Percentiles rank a stretch among this genome's conserved stretches.
These are phyloP conservation scores for Stellera chamaejasme DNA, from an alignment of 345 rosid genomes.

Conservation along the genomic window DNA sequence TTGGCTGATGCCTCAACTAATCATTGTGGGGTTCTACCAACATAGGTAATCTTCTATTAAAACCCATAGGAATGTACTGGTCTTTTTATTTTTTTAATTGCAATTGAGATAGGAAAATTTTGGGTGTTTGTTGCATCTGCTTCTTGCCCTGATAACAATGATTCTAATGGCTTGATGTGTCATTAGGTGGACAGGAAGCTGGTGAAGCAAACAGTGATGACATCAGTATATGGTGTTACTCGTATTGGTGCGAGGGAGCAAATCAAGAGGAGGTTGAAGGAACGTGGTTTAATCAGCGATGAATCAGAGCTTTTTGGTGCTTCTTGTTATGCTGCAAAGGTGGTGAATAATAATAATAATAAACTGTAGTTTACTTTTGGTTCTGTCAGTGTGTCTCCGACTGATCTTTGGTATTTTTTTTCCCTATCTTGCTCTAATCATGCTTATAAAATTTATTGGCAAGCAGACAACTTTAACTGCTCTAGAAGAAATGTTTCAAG, in stretches of 20 bases:
- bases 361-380: neutral
- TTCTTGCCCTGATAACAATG: constrained; percentile 12
- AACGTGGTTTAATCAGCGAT: constrained; percentile 56
- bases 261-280: constrained; percentile 87
- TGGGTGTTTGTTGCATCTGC: neutral
- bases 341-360: constrained; percentile 18
- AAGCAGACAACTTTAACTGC: constrained; percentile 79
- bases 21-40: too few relatives aligned
- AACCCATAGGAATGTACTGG: neutral
- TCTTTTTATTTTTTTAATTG: constrained; percentile 3
- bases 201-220: constrained; percentile 99
- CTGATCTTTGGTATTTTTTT: too few relatives aligned
- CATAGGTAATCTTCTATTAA: neutral
- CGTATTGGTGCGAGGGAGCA: constrained; percentile 95
- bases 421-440: constrained; percentile 2
- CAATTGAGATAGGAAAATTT: constrained; percentile 3
- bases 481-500: constrained; percentile 93
- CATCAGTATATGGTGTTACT: constrained; percentile 98
- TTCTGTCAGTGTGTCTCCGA: too few relatives aligned
- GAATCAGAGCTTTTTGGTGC: constrained; percentile 49
- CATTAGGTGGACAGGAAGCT: constrained; percentile 90
- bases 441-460: constrained; percentile 12
- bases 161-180: constrained; percentile 20
- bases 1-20: too few relatives aligned
- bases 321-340: constrained; percentile 98